These are phyloP conservation scores for Solanum chiquidenum DNA, from an alignment of 257 asterid genomes.

Conservation along the genomic window DNA sequence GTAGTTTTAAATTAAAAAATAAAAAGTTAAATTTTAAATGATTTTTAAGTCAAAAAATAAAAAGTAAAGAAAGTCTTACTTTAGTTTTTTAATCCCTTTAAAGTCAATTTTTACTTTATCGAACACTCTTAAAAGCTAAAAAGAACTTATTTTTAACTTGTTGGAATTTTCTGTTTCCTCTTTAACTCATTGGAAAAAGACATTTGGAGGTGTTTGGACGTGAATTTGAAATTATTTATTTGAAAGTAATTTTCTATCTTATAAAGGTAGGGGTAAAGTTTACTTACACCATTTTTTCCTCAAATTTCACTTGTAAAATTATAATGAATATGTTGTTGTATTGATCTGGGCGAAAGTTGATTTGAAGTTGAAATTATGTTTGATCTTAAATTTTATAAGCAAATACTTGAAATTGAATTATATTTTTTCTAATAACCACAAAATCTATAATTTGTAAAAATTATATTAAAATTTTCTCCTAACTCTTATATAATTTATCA, in stretches of 20 bases:
- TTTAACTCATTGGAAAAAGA: not conserved
- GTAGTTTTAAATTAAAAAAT: not conserved
- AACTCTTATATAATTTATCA: not conserved
- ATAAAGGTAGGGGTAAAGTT: not conserved
- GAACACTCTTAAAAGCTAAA: too few relatives aligned
- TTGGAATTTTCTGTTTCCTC: not conserved
- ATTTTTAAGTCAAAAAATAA: too few relatives aligned
- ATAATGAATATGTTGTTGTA: too few relatives aligned
- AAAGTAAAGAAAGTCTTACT: too few relatives aligned
- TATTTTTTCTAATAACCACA: not conserved
- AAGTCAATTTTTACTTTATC: too few relatives aligned
- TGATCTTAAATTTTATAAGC: not conserved
- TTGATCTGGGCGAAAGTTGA: not conserved
- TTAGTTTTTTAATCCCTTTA: too few relatives aligned
- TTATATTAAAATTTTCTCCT: too few relatives aligned
- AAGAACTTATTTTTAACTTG: not conserved
- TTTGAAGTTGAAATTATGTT: not conserved
- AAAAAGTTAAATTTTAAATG: too few relatives aligned
- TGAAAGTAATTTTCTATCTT: not conserved
- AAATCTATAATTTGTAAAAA: not conserved
- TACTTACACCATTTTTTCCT: not conserved
- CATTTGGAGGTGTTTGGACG: not conserved
- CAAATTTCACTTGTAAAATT: not conserved
- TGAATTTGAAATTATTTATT: not conserved
- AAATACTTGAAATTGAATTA: not conserved